Percentiles rank a stretch among this genome's conserved stretches.
Evolutionary conservation across 371 early-diverging fungal species (phyloP).

Genomic region (Haplosporangium sp.): DNA sequence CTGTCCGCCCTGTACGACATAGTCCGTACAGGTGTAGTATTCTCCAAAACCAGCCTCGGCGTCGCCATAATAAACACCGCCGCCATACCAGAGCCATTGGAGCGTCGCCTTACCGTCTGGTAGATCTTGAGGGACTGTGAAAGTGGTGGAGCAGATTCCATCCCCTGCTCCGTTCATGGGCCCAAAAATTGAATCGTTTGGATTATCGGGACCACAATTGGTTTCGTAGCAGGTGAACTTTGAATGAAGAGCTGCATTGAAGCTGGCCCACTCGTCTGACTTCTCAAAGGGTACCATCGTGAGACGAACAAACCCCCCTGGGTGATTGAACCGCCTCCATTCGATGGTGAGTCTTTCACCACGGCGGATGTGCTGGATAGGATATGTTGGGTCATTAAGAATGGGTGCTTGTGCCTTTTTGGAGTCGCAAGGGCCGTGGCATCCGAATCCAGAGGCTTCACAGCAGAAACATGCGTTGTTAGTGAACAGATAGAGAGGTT

Average conservation of each 20-base stretch:
- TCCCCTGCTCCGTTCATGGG: conserved; percentile 58
- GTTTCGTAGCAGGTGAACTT: conserved; percentile 70
- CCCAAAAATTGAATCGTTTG: conserved; percentile 51
- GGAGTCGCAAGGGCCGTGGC: conserved; percentile 69
- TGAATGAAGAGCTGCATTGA: conserved; percentile 58
- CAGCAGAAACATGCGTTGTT: neutral
- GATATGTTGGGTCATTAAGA: conserved; percentile 56
- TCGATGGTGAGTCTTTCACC: conserved; percentile 61
- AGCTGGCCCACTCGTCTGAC: conserved; percentile 62
- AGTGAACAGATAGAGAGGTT: neutral
- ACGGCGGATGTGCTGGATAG: conserved; percentile 57
- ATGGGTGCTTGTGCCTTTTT: conserved; percentile 53
- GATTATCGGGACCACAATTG: conserved; percentile 59
- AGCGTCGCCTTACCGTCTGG: conserved; percentile 65
- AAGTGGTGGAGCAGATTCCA: conserved; percentile 58
- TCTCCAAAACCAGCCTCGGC: conserved; percentile 64
- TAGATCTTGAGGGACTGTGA: conserved; percentile 63
- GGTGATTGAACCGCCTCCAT: conserved; percentile 71
- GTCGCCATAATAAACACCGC: conserved; percentile 66
- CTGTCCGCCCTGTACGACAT: conserved; percentile 60
- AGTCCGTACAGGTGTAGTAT: conserved; percentile 66
- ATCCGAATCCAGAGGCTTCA: conserved; percentile 58
- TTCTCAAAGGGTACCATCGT: conserved; percentile 66
- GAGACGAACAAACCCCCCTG: conserved; percentile 71
- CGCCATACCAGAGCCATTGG: conserved; percentile 74